Evolutionary conservation across 352 stramenopile genomes (phyloP), one percentile per base, ranked within the genome.

Genomic region (Globisporangium yorkense): DNA sequence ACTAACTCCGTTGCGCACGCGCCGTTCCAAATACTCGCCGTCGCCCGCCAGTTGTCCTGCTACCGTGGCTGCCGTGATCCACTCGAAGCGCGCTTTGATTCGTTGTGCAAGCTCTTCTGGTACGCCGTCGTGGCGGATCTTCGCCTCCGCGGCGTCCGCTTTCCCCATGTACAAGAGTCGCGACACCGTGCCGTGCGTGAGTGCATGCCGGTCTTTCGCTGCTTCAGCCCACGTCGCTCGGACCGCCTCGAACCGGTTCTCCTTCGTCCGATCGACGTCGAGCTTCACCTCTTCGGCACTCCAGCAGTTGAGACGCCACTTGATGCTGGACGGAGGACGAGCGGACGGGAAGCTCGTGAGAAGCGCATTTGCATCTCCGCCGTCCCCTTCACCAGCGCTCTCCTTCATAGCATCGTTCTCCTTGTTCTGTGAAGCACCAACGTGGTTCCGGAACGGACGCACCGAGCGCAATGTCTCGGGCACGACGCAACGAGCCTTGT

Each of bases 211-310:
- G 54, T 78, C 71, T 46, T 76, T 73, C 0, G 77, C 61, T n/a
- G 71, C 67, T 52, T 89, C 76, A 1, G 62, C 67, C 77, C 82
- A 89, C 0, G 57, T 65, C 7, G 62, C 67, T 50, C 69, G 74
- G 62, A 87, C 79, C 27, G 66, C 68, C 41, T 88, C 76, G 15
- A 72, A 78, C 2, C 70, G 67, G 13, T 74, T 65, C 46, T 89
- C 80, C 61, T 78, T 76, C 1, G 70, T 66, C 35, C 73, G 75
- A 55, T 88, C 74, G 57, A 77, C 71, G 21, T 80, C 76, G 13
- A 90, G 51, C 33, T 85, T 84, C 5, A 87, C 72, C 2, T 88
- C 67, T 1, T 90, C 80, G 2, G 68, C 59, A 44, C 73, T 88
- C 76, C 76, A 89, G 50, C 74, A 87, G 33, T 57, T 74, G 21